Conservation (phyloP, 257 asterid genomes). For the Misopates orontium region DNA sequence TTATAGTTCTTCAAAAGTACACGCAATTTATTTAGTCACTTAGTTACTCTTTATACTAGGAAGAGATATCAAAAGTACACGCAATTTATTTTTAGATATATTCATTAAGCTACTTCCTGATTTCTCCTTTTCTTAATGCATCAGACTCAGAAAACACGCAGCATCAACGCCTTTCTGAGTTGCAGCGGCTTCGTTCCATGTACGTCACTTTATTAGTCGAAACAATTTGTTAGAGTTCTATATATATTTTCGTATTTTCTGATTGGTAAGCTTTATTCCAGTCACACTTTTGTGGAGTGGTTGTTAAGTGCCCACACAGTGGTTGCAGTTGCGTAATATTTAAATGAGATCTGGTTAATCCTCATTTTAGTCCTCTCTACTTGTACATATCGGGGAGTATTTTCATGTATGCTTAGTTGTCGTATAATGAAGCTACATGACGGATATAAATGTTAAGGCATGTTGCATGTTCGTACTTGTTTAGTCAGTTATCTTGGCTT, state of each 20-base stretch:
- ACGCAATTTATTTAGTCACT: slow-evolving; percentile 8
- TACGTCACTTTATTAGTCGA: slow-evolving; percentile 46
- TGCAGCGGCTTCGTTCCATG: slow-evolving; percentile 96
- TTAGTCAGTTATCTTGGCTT: neutral
- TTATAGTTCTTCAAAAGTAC: slow-evolving; percentile 8
- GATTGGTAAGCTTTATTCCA: too few species aligned
- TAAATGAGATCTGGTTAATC: too few species aligned
- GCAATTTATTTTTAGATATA: slow-evolving; percentile 3
- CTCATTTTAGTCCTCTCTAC: too few species aligned
- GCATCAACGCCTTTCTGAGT: slow-evolving; percentile 92
- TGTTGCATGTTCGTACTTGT: neutral
- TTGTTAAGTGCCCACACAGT: too few species aligned
- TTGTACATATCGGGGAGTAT: neutral
- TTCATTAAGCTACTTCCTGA: slow-evolving; percentile 25
- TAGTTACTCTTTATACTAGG: slow-evolving; percentile 6
- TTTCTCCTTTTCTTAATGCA: slow-evolving; percentile 29
- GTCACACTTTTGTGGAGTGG: too few species aligned
- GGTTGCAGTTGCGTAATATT: too few species aligned
- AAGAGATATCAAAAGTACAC: slow-evolving; percentile 13
- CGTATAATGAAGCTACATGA: neutral
- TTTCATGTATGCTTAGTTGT: neutral
- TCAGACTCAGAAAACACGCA: slow-evolving; percentile 81
- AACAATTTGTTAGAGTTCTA: slow-evolving; percentile 11
- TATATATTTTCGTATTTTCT: too few species aligned
- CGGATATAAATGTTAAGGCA: neutral